A percentile compares a stretch with the other conserved stretches of the same genome.
Evolutionary conservation across 1,284 basidiomycete species (phyloP).

Genomic region (Stygiomarasmius scandens): DNA sequence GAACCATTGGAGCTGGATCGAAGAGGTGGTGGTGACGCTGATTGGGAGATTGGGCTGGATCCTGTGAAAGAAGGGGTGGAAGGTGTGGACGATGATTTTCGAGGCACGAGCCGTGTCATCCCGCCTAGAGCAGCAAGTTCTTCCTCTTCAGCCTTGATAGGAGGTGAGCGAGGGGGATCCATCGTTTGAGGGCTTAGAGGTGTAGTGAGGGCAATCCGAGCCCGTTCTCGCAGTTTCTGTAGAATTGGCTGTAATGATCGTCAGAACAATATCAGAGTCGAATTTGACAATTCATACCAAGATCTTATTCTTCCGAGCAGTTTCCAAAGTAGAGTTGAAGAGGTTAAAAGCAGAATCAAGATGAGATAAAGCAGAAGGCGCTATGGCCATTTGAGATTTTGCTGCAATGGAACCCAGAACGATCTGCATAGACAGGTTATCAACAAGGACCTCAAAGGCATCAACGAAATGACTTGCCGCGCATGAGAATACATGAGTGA

Average conservation of each 20-base stretch:
- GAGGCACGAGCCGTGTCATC: conserved; percentile 60
- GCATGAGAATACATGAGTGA: conserved; percentile 74
- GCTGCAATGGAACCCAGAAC: conserved; percentile 69
- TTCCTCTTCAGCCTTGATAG: conserved; percentile 58
- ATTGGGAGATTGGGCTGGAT: conserved; percentile 20
- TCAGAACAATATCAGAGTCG: conserved; percentile 1
- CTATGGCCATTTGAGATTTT: conserved; percentile 61
- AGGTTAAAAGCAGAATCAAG: conserved; percentile 62
- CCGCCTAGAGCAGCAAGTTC: conserved; percentile 62
- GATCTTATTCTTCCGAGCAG: conserved; percentile 56
- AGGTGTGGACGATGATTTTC: conserved; percentile 46
- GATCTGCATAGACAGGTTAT: conserved; percentile 46
- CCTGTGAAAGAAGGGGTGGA: conserved; percentile 46
- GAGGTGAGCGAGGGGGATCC: conserved; percentile 28
- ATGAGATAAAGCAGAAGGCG: conserved; percentile 63
- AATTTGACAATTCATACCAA: conserved; percentile 43
- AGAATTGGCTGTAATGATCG: conserved; percentile 54
- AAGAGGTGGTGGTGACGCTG: conserved; percentile 24
- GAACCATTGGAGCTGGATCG: background rate
- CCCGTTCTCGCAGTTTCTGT: conserved; percentile 55
- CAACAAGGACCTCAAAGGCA: background rate
- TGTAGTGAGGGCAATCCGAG: conserved; percentile 21
- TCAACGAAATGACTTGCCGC: conserved; percentile 43
- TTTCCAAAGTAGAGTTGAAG: conserved; percentile 55
- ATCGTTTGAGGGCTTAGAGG: conserved; percentile 21